Conservation (phyloP, 192 early-diverging fungal genomes). For the Anaeromyces robustus region DNA sequence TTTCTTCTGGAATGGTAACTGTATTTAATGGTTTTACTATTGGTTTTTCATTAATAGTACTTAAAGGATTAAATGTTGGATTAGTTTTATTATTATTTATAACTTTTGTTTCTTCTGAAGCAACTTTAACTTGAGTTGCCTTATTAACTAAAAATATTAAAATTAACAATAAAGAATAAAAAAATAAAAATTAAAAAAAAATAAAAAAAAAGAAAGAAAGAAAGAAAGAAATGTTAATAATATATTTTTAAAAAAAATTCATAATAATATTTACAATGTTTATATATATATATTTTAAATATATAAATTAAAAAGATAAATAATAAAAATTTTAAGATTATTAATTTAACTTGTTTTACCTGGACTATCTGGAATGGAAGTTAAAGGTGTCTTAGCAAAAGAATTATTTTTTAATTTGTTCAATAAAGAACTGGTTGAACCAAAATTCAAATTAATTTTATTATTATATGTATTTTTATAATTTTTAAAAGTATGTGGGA, state of each 20-base stretch:
- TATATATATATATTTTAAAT: too few relatives aligned
- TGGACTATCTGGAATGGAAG: background rate
- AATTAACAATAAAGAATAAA: background rate
- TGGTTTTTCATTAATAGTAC: background rate
- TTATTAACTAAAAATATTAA: background rate
- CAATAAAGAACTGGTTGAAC: background rate
- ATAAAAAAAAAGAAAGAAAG: background rate
- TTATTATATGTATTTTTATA: background rate
- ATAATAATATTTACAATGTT: too few relatives aligned
- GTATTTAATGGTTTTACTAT: background rate
- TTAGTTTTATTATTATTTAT: background rate
- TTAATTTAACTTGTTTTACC: too few relatives aligned
- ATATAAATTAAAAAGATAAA: too few relatives aligned
- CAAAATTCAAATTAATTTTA: background rate
- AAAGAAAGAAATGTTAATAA: background rate
- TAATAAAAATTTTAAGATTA: too few relatives aligned
- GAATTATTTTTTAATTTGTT: background rate
- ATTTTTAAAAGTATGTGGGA: background rate
- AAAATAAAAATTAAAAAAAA: background rate
- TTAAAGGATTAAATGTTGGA: background rate
- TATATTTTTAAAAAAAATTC: too few relatives aligned
- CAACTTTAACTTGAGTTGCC: background rate
- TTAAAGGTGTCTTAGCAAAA: background rate
- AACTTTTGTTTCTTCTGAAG: background rate
- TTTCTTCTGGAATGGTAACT: background rate